Evolutionary conservation across 2,329 filamentous ascomycete species (phyloP).

Genomic region (Berkeleyomyces rouxiae): DNA sequence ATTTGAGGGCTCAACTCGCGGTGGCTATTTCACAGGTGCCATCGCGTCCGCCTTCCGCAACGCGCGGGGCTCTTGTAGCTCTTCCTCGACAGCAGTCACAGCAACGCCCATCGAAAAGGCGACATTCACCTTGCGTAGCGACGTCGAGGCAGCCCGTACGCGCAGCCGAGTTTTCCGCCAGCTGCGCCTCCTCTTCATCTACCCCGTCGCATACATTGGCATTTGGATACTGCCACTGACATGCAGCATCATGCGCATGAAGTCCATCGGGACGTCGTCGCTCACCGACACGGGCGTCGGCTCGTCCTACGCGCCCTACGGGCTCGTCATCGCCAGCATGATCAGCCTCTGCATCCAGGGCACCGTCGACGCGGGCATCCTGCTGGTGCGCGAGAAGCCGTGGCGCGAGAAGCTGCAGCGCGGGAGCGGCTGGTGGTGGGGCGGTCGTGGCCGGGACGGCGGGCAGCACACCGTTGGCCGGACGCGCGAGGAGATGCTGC

Average conservation of each 20-base stretch:
- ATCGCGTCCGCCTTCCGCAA: constrained; percentile 2
- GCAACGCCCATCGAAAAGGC: constrained; percentile 14
- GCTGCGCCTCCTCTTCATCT: constrained; percentile 57
- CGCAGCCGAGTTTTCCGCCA: constrained; percentile 47
- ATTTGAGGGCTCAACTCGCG: constrained; percentile 18
- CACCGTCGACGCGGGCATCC: constrained; percentile 49
- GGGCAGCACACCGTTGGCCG: constrained; percentile 23
- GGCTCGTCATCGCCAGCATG: constrained; percentile 36
- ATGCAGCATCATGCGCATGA: constrained; percentile 43
- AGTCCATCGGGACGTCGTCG: constrained; percentile 17
- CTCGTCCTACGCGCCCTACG: constrained; percentile 27
- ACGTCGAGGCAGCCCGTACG: constrained; percentile 21
- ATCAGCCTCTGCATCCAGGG: constrained; percentile 49
- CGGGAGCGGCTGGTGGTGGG: constrained; percentile 13
- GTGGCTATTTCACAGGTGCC: constrained; percentile 11
- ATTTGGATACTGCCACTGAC: constrained; percentile 60
- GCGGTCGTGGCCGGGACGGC: constrained; percentile 7
- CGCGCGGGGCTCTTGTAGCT: constrained; percentile 15
- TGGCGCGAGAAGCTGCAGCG: constrained; percentile 22
- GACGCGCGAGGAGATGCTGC: constrained; percentile 35
- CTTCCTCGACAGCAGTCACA: constrained; percentile 12
- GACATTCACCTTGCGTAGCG: background rate
- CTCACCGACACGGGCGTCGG: constrained; percentile 15
- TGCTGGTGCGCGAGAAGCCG: constrained; percentile 52
- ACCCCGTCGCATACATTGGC: constrained; percentile 53